These are phyloP conservation scores for Stagonosporopsis chrysanthemi DNA, from an alignment of 2,329 filamentous ascomycete genomes.

Conservation along the genomic window DNA sequence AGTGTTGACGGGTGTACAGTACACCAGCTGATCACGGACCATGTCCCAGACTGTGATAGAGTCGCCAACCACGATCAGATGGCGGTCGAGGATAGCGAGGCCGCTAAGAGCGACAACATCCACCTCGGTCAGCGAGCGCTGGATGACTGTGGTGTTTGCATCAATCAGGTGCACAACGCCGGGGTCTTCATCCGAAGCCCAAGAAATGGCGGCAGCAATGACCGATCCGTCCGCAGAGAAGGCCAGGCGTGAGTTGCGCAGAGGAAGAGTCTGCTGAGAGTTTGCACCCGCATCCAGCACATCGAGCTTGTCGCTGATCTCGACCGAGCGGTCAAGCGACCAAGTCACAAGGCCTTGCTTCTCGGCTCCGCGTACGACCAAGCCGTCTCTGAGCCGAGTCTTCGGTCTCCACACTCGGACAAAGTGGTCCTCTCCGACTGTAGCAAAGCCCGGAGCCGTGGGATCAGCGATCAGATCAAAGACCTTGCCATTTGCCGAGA, in stretches of 20 bases:
- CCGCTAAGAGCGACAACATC: constrained; percentile 70
- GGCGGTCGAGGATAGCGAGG: constrained; percentile 75
- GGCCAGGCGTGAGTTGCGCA: constrained; percentile 69
- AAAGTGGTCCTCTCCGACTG: constrained; percentile 79
- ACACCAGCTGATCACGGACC: constrained; percentile 77
- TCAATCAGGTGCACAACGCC: constrained; percentile 80
- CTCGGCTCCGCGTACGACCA: constrained; percentile 64
- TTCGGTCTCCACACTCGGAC: constrained; percentile 85
- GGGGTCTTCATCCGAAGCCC: constrained; percentile 53
- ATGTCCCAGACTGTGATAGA: constrained; percentile 83
- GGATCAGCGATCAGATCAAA: constrained; percentile 78
- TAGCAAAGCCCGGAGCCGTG: constrained; percentile 75
- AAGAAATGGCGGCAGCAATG: constrained; percentile 45
- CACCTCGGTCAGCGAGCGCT: constrained; percentile 71
- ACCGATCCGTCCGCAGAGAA: constrained; percentile 66
- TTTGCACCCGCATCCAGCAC: constrained; percentile 31
- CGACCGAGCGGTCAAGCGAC: constrained; percentile 69
- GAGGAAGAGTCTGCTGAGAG: constrained; percentile 39
- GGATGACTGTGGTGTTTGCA: constrained; percentile 70
- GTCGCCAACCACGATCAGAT: constrained; percentile 77
- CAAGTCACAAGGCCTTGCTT: constrained; percentile 72
- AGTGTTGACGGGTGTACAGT: constrained; percentile 64
- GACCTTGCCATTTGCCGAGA: constrained; percentile 62
- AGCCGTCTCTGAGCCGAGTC: constrained; percentile 71
- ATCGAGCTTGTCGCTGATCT: constrained; percentile 51